These are phyloP conservation scores for Penicillium brevicompactum DNA, from an alignment of 2,329 filamentous ascomycete species.

Conservation along the genomic window DNA sequence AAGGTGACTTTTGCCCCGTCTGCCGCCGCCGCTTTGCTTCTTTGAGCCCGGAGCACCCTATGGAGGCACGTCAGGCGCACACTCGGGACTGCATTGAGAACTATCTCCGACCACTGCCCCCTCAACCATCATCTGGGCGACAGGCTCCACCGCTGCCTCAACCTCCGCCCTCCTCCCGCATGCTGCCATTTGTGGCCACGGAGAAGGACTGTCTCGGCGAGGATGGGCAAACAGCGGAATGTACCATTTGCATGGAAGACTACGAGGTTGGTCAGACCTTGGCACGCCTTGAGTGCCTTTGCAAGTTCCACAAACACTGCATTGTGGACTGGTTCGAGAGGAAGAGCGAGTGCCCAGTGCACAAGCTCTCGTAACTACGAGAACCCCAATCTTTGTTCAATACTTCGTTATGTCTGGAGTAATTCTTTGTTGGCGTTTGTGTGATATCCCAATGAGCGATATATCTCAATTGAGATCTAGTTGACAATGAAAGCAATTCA, in stretches of 20 bases:
- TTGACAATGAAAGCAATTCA: neutral
- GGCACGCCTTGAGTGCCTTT: slow-evolving; percentile 63
- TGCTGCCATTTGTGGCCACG: slow-evolving; percentile 57
- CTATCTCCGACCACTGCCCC: slow-evolving; percentile 26
- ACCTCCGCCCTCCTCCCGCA: slow-evolving; percentile 33
- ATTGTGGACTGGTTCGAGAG: slow-evolving; percentile 64
- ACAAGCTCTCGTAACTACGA: slow-evolving; percentile 45
- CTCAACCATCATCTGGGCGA: slow-evolving; percentile 19
- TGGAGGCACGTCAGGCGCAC: slow-evolving; percentile 48
- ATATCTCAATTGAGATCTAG: neutral
- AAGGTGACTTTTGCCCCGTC: slow-evolving; percentile 51
- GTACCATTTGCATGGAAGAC: slow-evolving; percentile 67
- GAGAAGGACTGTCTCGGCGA: slow-evolving; percentile 64
- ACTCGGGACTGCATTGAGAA: slow-evolving; percentile 48
- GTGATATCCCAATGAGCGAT: slow-evolving; percentile 10
- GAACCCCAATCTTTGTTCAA: neutral
- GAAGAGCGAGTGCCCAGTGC: slow-evolving; percentile 63
- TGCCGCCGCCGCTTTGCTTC: slow-evolving; percentile 45
- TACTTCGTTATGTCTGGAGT: neutral
- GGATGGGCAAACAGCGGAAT: slow-evolving; percentile 58
- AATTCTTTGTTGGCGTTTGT: slow-evolving; percentile 1
- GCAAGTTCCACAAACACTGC: slow-evolving; percentile 65
- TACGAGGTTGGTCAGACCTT: slow-evolving; percentile 62
- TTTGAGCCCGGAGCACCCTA: slow-evolving; percentile 38
- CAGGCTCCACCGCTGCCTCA: slow-evolving; percentile 22